phyloP scores from a whole-genome alignment of 768 basidiomycete species.

The Cyathus striatus region DNA sequence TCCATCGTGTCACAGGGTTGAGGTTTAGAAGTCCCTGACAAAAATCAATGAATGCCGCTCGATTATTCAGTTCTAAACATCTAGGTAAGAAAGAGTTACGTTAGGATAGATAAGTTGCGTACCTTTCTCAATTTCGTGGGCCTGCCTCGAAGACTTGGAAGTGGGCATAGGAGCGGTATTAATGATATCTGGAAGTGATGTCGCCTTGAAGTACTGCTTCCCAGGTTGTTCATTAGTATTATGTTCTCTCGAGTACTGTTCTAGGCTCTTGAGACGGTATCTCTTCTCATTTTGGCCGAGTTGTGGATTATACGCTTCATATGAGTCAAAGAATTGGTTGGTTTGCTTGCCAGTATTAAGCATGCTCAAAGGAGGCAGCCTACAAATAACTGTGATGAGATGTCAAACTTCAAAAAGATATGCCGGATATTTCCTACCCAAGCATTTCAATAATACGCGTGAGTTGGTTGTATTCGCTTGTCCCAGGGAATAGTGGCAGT shows the following conservation, averaged over 20 bases:
- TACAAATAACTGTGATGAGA: too few relatives aligned
- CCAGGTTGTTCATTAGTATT: slow-evolving; percentile 95
- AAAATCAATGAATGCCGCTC: slow-evolving; percentile 96
- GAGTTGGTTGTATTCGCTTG: slow-evolving; percentile 98
- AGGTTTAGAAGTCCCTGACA: slow-evolving; percentile 90
- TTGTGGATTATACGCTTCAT: slow-evolving; percentile 57
- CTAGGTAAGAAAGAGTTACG: slow-evolving; percentile 1
- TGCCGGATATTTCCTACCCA: slow-evolving; percentile 85
- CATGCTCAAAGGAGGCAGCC: slow-evolving; percentile 88
- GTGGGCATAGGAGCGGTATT: slow-evolving; percentile 91
- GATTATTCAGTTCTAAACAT: slow-evolving; percentile 80
- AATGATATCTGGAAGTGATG: slow-evolving; percentile 90
- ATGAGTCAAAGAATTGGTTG: slow-evolving; percentile 85
- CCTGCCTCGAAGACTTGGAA: slow-evolving; percentile 71
- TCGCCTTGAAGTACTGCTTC: slow-evolving; percentile 98
- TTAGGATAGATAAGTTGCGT: slow-evolving; percentile 12
- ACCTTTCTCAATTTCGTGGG: slow-evolving; percentile 90
- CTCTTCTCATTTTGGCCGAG: slow-evolving; percentile 74
- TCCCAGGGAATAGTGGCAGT: slow-evolving; percentile 94
- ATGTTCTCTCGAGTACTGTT: slow-evolving; percentile 95
- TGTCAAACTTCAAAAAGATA: too few relatives aligned
- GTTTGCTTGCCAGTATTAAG: slow-evolving; percentile 96
- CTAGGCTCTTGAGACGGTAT: slow-evolving; percentile 83
- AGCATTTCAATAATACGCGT: slow-evolving; percentile 98
- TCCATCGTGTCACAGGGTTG: slow-evolving; percentile 95